phyloP scores from a whole-genome alignment of 495 filamentous ascomycete genomes.

The Chaetomidium leptoderma region DNA sequence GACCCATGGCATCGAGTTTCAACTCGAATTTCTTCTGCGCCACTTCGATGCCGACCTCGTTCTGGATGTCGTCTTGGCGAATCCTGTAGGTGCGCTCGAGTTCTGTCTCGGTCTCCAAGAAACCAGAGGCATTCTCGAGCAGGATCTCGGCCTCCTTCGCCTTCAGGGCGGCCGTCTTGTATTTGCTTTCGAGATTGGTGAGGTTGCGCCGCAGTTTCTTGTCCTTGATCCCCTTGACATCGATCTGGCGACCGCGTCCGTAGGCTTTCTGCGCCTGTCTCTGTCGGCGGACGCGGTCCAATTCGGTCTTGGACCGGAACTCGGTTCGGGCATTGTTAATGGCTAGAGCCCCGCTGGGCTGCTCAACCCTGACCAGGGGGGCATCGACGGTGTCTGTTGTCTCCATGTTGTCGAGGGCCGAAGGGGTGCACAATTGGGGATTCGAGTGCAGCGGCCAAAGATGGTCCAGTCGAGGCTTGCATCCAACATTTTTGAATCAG shows the following conservation, averaged over 20 bases:
- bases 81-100: constrained; percentile 90
- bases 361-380: constrained; percentile 21
- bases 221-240: constrained; percentile 58
- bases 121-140: constrained; percentile 79
- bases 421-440: not conserved
- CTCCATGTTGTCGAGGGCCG: constrained; percentile 23
- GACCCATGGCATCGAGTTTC: constrained; percentile 75
- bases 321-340: constrained; percentile 43
- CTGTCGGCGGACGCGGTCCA: constrained; percentile 40
- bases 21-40: constrained; percentile 91
- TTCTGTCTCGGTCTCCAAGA: constrained; percentile 81
- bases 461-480: constrained; percentile 1
- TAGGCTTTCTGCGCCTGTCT: constrained; percentile 72
- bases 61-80: constrained; percentile 77
- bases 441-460: not conserved
- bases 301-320: constrained; percentile 40
- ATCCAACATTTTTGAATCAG: constrained; percentile 21
- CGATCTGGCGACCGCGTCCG: constrained; percentile 73
- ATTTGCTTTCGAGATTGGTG: constrained; percentile 70
- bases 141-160: constrained; percentile 95
- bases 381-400: constrained; percentile 21
- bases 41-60: constrained; percentile 70
- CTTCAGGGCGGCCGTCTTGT: constrained; percentile 70
- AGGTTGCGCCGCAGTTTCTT: constrained; percentile 86
- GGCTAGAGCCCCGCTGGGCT: constrained; percentile 45